Evolutionary conservation across 208 protist species (phyloP).

Genomic region (Trypanosomatidae sp.): DNA sequence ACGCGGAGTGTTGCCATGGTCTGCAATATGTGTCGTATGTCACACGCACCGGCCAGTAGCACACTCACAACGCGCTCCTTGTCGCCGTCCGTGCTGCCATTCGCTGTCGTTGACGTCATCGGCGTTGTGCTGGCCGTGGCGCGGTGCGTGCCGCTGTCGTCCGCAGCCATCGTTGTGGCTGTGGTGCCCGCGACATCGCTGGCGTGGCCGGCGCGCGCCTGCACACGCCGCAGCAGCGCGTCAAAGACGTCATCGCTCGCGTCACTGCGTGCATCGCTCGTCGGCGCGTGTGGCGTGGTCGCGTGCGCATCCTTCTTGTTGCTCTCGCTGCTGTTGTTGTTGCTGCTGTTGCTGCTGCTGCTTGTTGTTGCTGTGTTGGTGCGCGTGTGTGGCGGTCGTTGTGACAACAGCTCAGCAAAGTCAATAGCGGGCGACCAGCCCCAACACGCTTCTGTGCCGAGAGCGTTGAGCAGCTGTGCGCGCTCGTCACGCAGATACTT

Average conservation of each 20-base stretch:
- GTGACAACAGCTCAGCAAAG: slow-evolving; percentile 29
- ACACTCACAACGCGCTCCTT: slow-evolving; percentile 14
- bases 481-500: slow-evolving; percentile 74
- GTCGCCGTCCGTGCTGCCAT: neutral
- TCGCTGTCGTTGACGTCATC: neutral
- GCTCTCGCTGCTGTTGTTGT: neutral
- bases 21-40: slow-evolving; percentile 78
- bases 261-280: neutral
- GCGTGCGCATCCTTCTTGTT: neutral
- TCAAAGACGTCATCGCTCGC: neutral
- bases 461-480: slow-evolving; percentile 68
- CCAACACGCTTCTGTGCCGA: slow-evolving; percentile 78
- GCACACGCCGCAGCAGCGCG: neutral
- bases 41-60: slow-evolving; percentile 54
- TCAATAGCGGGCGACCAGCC: slow-evolving; percentile 84
- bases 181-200: neutral
- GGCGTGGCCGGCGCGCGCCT: neutral
- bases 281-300: neutral
- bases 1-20: slow-evolving; percentile 53
- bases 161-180: neutral
- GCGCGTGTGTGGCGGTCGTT: slow-evolving; percentile 3
- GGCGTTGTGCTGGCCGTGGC: neutral
- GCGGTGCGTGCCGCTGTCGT: neutral
- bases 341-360: neutral
- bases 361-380: neutral